Conservation (phyloP, 192 early-diverging fungal genomes). For the Umbelopsis sp. region DNA sequence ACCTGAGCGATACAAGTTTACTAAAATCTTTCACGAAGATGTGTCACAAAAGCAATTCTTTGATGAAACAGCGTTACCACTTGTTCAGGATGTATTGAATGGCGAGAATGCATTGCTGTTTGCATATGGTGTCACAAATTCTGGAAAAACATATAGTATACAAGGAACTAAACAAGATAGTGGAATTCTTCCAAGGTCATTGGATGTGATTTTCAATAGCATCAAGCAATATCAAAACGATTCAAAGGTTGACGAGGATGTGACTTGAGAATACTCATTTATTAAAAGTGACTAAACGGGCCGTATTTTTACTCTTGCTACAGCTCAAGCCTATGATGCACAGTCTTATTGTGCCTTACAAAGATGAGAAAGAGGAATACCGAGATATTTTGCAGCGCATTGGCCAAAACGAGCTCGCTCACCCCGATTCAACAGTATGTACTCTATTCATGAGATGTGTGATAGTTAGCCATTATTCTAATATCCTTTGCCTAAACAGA, state of each 20-base stretch:
- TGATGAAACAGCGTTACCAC: constrained; percentile 56
- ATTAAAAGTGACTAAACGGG: neutral
- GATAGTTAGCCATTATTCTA: neutral
- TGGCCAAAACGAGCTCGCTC: neutral
- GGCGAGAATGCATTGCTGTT: constrained; percentile 69
- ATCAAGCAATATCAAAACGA: constrained; percentile 31
- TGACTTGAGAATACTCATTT: neutral
- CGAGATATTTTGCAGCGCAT: constrained; percentile 10
- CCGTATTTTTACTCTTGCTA: neutral
- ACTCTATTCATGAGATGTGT: neutral
- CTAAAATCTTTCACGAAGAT: constrained; percentile 53
- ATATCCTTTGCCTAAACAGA: neutral
- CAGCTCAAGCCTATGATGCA: constrained; percentile 41
- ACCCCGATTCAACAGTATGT: neutral
- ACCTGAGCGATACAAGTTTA: constrained; percentile 53
- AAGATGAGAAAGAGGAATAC: constrained; percentile 25
- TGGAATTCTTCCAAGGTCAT: constrained; percentile 60
- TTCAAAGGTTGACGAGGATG: constrained; percentile 19
- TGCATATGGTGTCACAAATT: constrained; percentile 71
- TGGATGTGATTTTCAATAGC: constrained; percentile 60
- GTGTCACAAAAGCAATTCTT: constrained; percentile 56
- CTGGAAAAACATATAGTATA: constrained; percentile 72
- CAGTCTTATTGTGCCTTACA: constrained; percentile 32
- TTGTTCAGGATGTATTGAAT: constrained; percentile 52
- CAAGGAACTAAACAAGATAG: constrained; percentile 49